These are phyloP conservation scores for Podaxis sp. DNA, from an alignment of 768 basidiomycete species.

Conservation along the genomic window DNA sequence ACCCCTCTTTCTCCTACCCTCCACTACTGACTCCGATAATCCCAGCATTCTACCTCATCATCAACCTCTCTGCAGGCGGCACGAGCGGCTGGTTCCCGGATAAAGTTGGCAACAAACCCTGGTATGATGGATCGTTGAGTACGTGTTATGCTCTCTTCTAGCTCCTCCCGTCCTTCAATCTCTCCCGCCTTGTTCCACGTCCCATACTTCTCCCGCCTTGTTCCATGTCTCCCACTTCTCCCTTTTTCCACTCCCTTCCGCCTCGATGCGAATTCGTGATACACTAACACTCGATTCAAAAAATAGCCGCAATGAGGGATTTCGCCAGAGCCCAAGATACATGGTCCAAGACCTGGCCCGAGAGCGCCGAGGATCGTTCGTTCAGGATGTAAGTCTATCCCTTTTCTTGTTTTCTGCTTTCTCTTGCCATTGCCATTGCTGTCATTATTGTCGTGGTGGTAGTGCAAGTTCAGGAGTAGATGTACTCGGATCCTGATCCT, in stretches of 20 bases:
- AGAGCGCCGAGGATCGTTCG: constrained; percentile 48
- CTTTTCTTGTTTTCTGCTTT: neutral
- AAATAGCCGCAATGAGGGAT: constrained; percentile 59
- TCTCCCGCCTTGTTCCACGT: neutral
- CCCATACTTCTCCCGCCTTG: neutral
- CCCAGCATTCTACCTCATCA: constrained; percentile 71
- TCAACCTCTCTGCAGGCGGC: constrained; percentile 75
- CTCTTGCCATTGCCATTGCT: neutral
- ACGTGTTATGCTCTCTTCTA: constrained; percentile 17
- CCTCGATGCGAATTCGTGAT: neutral
- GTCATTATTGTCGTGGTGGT: neutral
- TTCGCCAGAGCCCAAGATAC: constrained; percentile 55
- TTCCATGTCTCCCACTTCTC: neutral
- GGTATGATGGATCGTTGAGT: constrained; percentile 63
- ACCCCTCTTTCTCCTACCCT: constrained; percentile 10
- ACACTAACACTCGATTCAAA: neutral
- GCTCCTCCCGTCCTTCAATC: neutral
- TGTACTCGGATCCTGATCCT: neutral
- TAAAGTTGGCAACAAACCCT: constrained; percentile 65
- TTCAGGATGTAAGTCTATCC: constrained; percentile 59
- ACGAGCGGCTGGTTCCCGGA: constrained; percentile 92
- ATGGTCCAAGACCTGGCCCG: constrained; percentile 75
- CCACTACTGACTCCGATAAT: constrained; percentile 17
- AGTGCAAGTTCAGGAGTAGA: constrained; percentile 3
- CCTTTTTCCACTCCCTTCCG: neutral